Evolutionary conservation across 805 yeast genomes (phyloP).

Genomic region (baker's yeast (Saccharomyces cerevisiae)): DNA sequence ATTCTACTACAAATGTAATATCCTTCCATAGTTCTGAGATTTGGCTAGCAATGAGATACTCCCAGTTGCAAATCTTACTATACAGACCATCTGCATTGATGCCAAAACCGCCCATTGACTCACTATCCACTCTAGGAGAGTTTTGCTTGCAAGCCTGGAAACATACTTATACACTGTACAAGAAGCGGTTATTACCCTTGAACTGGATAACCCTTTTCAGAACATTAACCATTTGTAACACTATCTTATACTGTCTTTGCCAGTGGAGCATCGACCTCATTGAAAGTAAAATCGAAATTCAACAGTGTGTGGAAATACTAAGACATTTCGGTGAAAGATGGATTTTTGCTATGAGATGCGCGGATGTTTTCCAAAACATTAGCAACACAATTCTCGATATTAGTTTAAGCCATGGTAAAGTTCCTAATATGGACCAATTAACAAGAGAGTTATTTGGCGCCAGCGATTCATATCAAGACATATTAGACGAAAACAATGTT

Average conservation of each 20-base stretch:
- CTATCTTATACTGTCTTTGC: slow-evolving; percentile 39
- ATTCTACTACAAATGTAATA: slow-evolving; percentile 12
- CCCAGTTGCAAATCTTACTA: slow-evolving; percentile 38
- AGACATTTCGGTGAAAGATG: slow-evolving; percentile 40
- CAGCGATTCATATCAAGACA: slow-evolving; percentile 38
- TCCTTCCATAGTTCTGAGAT: slow-evolving; percentile 31
- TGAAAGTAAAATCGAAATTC: slow-evolving; percentile 40
- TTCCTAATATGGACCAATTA: slow-evolving; percentile 35
- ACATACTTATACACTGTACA: slow-evolving; percentile 39
- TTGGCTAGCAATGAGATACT: slow-evolving; percentile 36
- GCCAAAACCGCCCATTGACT: slow-evolving; percentile 37
- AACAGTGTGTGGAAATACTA: slow-evolving; percentile 39
- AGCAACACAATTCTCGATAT: slow-evolving; percentile 40
- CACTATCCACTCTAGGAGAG: slow-evolving; percentile 37
- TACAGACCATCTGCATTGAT: slow-evolving; percentile 44
- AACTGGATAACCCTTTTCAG: slow-evolving; percentile 45
- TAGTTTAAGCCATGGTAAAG: slow-evolving; percentile 32
- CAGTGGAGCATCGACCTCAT: slow-evolving; percentile 40
- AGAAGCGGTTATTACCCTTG: slow-evolving; percentile 37
- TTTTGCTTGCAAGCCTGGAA: slow-evolving; percentile 40
- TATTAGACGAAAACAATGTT: slow-evolving; percentile 39
- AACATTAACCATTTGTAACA: slow-evolving; percentile 40
- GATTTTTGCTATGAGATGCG: slow-evolving; percentile 39
- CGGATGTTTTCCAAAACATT: slow-evolving; percentile 37
- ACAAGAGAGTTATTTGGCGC: slow-evolving; percentile 38